Percentiles rank a stretch among this genome's conserved stretches.
phyloP scores from a whole-genome alignment of 192 early-diverging fungal genomes.

The Rhizophlyctis rosea region DNA sequence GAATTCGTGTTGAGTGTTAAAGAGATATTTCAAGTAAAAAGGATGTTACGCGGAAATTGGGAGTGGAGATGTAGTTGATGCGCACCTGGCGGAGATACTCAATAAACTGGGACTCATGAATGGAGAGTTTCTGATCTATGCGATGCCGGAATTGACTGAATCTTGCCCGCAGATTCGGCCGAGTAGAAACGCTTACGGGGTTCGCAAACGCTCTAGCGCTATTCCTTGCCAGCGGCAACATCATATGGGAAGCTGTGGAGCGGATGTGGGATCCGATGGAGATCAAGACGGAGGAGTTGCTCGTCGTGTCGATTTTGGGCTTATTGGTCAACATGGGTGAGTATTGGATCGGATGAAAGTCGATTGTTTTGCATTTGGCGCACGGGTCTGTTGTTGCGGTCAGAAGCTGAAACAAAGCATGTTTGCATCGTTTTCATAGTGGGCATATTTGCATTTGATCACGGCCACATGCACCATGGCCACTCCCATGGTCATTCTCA shows the following conservation, averaged over 20 bases:
- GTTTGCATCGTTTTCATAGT: conserved; percentile 38
- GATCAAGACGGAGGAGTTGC: conserved; percentile 79
- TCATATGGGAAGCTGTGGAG: conserved; percentile 88
- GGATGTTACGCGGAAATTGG: too few species aligned
- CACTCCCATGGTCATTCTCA: conserved; percentile 26
- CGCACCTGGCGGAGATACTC: too few species aligned
- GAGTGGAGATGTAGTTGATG: too few species aligned
- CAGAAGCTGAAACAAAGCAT: too few species aligned
- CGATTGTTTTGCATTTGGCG: too few species aligned
- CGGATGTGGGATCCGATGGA: conserved; percentile 80
- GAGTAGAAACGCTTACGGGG: conserved; percentile 89
- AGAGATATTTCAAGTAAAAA: too few species aligned
- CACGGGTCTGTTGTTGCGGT: too few species aligned
- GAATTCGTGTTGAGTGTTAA: too few species aligned
- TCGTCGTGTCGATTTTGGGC: conserved; percentile 86
- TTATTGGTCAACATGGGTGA: conserved; percentile 80
- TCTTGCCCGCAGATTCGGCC: conserved; percentile 64
- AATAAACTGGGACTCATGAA: too few species aligned
- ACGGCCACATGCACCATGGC: conserved; percentile 61
- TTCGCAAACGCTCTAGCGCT: conserved; percentile 92
- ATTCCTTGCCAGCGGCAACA: conserved; percentile 82
- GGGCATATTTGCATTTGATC: conserved; percentile 90
- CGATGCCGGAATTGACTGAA: neutral
- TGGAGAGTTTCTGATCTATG: too few species aligned
- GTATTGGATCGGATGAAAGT: too few species aligned